phyloP scores from a whole-genome alignment of 371 early-diverging fungal species.

The Amoeboaphelidium occidentale region DNA sequence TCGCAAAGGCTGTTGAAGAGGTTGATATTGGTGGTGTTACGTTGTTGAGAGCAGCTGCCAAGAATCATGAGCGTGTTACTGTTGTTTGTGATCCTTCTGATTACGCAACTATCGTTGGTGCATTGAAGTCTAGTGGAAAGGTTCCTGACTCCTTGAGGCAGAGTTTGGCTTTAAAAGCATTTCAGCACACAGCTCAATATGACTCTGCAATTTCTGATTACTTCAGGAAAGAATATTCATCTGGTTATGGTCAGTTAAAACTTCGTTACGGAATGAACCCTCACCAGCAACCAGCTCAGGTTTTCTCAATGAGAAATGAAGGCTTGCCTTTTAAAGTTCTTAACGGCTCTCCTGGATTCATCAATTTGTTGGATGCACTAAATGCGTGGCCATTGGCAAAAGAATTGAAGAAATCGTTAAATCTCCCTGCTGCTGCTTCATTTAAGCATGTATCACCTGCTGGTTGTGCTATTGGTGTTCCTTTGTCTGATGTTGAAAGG shows the following conservation, averaged over 20 bases:
- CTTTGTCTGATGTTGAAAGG: conserved; percentile 51
- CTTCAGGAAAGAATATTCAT: conserved; percentile 23
- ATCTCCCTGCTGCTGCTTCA: conserved; percentile 76
- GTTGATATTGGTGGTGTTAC: conserved; percentile 96
- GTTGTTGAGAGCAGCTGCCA: conserved; percentile 87
- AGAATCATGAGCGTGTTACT: conserved; percentile 87
- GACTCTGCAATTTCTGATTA: conserved; percentile 82
- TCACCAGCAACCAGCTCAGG: conserved; percentile 89
- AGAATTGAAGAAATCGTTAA: conserved; percentile 42
- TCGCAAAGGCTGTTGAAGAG: conserved; percentile 85
- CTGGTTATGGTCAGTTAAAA: conserved; percentile 39
- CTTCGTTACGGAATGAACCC: conserved; percentile 95
- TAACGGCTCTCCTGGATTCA: conserved; percentile 86
- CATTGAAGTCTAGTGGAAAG: conserved; percentile 1
- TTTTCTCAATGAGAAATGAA: conserved; percentile 51
- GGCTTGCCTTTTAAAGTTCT: conserved; percentile 66
- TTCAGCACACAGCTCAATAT: conserved; percentile 83
- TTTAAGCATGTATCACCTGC: conserved; percentile 97
- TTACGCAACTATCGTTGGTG: conserved; percentile 39
- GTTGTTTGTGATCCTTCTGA: conserved; percentile 76
- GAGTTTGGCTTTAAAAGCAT: conserved; percentile 36
- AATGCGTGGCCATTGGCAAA: conserved; percentile 92
- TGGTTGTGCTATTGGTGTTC: conserved; percentile 79
- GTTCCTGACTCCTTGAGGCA: conserved; percentile 17
- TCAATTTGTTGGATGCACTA: conserved; percentile 84